phyloP scores from a whole-genome alignment of 495 filamentous ascomycete genomes.

The Hyaloscypha bicolor region DNA sequence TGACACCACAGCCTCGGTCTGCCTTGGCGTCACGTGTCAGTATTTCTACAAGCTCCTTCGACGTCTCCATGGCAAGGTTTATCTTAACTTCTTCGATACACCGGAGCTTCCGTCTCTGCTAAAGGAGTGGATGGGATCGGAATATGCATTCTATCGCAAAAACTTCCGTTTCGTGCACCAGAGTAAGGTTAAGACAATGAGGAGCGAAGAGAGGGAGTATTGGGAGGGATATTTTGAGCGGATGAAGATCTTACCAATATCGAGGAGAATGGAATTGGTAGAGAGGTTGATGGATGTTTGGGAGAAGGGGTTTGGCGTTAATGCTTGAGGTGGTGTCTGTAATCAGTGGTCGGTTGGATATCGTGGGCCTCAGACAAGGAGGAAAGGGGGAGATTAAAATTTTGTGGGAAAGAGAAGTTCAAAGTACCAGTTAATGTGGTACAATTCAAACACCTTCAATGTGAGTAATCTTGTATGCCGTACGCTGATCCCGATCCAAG shows the following conservation, averaged over 20 bases:
- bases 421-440: too few relatives aligned
- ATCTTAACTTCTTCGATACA: not conserved
- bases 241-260: not conserved
- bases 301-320: not conserved
- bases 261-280: not conserved
- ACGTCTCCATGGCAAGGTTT: not conserved
- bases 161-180: not conserved
- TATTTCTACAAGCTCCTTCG: not conserved
- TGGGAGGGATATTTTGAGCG: not conserved
- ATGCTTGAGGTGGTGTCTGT: not conserved
- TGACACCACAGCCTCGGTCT: not conserved
- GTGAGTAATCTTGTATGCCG: too few relatives aligned
- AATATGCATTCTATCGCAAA: not conserved
- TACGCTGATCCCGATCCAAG: too few relatives aligned
- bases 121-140: not conserved
- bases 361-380: too few relatives aligned
- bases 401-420: too few relatives aligned
- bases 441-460: too few relatives aligned
- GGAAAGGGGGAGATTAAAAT: too few relatives aligned
- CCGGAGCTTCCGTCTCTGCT: not conserved
- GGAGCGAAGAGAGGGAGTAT: not conserved
- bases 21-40: slow-evolving; percentile 4
- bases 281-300: not conserved
- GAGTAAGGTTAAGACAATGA: not conserved
- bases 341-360: not conserved